These are phyloP conservation scores for Nothopassalora personata DNA, from an alignment of 2,329 filamentous ascomycete species.

Conservation along the genomic window DNA sequence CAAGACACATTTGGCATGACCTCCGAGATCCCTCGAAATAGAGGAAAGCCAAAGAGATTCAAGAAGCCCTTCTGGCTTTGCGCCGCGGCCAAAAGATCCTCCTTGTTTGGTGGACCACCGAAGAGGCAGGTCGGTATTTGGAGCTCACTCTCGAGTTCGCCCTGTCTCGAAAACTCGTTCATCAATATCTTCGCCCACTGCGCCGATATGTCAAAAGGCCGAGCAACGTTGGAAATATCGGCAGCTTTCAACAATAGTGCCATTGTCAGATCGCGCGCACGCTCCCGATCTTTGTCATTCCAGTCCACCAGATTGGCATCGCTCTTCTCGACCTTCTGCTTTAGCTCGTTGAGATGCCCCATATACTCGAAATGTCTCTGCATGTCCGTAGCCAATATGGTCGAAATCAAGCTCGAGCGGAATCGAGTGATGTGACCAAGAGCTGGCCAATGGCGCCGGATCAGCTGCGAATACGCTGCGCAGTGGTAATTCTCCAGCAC, in stretches of 20 bases:
- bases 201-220: constrained; percentile 73
- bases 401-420: constrained; percentile 89
- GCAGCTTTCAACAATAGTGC: constrained; percentile 94
- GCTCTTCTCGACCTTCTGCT: constrained; percentile 68
- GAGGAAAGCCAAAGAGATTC: constrained; percentile 87
- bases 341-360: constrained; percentile 74
- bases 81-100: constrained; percentile 74
- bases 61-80: constrained; percentile 93
- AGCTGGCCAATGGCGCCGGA: constrained; percentile 84
- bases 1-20: constrained; percentile 81
- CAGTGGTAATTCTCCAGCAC: constrained; percentile 97
- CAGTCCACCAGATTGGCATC: constrained; percentile 62
- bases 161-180: constrained; percentile 90
- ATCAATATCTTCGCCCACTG: constrained; percentile 93
- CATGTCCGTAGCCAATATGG: constrained; percentile 98
- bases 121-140: constrained; percentile 84
- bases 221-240: constrained; percentile 95
- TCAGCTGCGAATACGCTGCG: constrained; percentile 91
- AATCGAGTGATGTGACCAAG: constrained; percentile 74
- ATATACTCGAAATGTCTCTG: constrained; percentile 95
- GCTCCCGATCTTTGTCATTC: constrained; percentile 69
- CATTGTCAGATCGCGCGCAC: constrained; percentile 75
- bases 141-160: constrained; percentile 82
- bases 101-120: constrained; percentile 69
- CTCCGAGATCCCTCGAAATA: constrained; percentile 83